Evolutionary conservation across 768 basidiomycete genomes (phyloP).

Genomic region (Zangia roseola): DNA sequence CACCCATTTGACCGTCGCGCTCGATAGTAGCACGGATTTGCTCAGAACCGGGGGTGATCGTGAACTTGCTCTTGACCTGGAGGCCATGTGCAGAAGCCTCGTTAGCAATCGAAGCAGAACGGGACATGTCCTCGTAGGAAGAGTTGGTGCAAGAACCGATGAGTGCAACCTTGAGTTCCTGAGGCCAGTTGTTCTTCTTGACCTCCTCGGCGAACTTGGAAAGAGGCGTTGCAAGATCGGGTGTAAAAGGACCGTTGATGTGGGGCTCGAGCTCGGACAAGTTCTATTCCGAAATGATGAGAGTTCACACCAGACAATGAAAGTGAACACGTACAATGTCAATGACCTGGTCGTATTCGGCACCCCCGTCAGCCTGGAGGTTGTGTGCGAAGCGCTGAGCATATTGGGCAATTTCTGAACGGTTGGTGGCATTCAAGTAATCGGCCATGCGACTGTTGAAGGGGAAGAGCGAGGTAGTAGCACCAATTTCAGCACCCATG

Average conservation of each 20-base stretch:
- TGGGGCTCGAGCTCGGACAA: constrained; percentile 97
- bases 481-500: constrained; percentile 99
- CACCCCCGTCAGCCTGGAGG: constrained; percentile 80
- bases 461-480: constrained; percentile 98
- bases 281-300: constrained; percentile 50
- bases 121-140: constrained; percentile 99
- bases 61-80: constrained; percentile 89
- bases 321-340: constrained; percentile 65
- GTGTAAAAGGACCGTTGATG: constrained; percentile 99
- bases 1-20: constrained; percentile 89
- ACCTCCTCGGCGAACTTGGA: constrained; percentile 91
- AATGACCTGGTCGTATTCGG: constrained; percentile 92
- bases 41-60: constrained; percentile 97
- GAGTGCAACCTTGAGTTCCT: constrained; percentile 94
- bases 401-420: constrained; percentile 82
- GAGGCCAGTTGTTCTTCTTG: constrained; percentile 95
- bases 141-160: constrained; percentile 99
- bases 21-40: constrained; percentile 98
- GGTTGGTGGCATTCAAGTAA: constrained; percentile 95
- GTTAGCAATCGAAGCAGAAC: constrained; percentile 89
- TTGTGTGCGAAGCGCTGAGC: constrained; percentile 89
- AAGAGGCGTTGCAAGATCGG: constrained; percentile 97
- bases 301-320: neutral
- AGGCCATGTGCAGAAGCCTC: constrained; percentile 89
- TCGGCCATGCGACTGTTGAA: constrained; percentile 93